Base-by-base conservation (phyloP, 164 flowering plant species). In the Santalum album region DNA sequence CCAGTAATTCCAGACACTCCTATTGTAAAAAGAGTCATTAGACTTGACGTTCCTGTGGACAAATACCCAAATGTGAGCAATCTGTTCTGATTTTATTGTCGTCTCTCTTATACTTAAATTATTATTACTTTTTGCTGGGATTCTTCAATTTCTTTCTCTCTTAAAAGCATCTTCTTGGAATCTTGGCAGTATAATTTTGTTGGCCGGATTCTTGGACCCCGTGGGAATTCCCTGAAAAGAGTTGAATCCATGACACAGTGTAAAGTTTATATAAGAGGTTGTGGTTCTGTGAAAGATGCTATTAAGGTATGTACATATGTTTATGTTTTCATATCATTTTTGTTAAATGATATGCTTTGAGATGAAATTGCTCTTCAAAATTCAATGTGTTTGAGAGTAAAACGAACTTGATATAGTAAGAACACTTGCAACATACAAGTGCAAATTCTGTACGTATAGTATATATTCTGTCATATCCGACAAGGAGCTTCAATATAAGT, bases 221-320 rank as follows among this genome's bases (percentile, higher is more conserved):
- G 94, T 25, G 96, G 96, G n/a, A 86, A 86, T 69, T 88, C 94
- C 46, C 63, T 88, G 65, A 88, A 88, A 74, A 77, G 88, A 65
- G 88, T 88, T 25, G 96, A 88, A 68, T 79, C 88, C 34, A 53
- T 75, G 64, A 83, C 96, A 26, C 81, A 80, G 32, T 88, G 96
- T 68, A 70, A 88, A 62, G 86, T 88, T 50, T 83, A 70, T 57
- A 88, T 88, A 34, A 77, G 94, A 72, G 96, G 96, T 22, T 72
- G 68, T 54, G 94, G 96, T 48, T 83, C 90, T 22, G 84, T 88
- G 15, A 88, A 88, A 72, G 94, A 88, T 65, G 47, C 87, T 51
- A 58, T 77, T 10, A 82, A 86, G 94, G 96, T 88, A 79, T 58
- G 12, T 11, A 25, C 21, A 60, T 39, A 27, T 36, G 17, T 1